These are phyloP conservation scores for Penicillium parvum DNA, from an alignment of 495 filamentous ascomycete species.

Conservation along the genomic window DNA sequence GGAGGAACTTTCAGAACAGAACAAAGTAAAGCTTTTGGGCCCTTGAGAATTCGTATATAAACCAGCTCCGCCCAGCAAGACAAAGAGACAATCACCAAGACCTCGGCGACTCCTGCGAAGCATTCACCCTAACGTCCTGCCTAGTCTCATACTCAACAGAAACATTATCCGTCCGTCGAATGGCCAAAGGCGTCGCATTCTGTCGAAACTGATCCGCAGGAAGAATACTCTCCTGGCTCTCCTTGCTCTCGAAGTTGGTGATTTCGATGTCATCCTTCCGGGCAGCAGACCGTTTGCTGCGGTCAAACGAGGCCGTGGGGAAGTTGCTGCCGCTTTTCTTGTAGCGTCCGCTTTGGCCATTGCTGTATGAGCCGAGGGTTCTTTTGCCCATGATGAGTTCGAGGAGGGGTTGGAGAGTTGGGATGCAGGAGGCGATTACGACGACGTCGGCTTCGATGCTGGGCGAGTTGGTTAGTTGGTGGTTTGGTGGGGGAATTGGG, in stretches of 20 bases:
- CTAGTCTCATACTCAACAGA: conserved; percentile 26
- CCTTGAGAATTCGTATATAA: too few species aligned
- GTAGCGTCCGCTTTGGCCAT: neutral
- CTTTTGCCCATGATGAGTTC: conserved; percentile 35
- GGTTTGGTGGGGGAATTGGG: neutral
- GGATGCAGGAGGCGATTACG: conserved; percentile 41
- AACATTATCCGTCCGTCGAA: conserved; percentile 31
- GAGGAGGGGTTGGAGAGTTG: conserved; percentile 37
- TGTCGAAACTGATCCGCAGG: neutral
- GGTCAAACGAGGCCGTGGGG: conserved; percentile 6
- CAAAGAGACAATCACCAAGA: too few species aligned
- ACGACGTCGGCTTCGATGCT: conserved; percentile 41
- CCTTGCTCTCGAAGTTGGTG: conserved; percentile 18
- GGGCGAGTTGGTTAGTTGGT: neutral
- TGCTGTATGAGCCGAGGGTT: conserved; percentile 22
- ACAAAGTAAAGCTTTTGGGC: too few species aligned
- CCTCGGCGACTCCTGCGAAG: too few species aligned
- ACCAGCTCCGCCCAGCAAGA: too few species aligned
- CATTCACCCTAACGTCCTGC: too few species aligned
- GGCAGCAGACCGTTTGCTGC: conserved; percentile 12
- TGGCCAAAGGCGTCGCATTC: conserved; percentile 8
- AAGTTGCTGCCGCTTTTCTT: neutral
- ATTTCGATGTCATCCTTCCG: conserved; percentile 17
- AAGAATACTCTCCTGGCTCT: conserved; percentile 33
- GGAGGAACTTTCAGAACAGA: too few species aligned